A percentile compares a stretch with the other conserved stretches of the same genome.
phyloP scores from a whole-genome alignment of 2,329 filamentous ascomycete species.

The Botrytis cinerea region DNA sequence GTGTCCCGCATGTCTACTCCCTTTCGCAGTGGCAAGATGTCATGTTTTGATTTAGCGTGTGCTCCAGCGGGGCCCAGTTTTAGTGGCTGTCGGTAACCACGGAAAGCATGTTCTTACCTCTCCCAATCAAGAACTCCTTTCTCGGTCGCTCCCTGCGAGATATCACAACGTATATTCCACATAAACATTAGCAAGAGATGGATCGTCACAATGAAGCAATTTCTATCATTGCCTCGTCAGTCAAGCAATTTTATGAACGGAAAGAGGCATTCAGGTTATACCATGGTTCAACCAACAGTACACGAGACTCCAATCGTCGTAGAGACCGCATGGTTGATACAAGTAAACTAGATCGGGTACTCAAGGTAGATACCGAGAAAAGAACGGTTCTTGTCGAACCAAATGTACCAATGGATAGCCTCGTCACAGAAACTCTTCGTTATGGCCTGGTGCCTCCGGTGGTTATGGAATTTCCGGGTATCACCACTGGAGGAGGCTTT shows the following conservation, averaged over 20 bases:
- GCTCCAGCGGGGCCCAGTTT: neutral
- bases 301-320: constrained; percentile 43
- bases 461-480: constrained; percentile 71
- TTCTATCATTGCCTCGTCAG: constrained; percentile 27
- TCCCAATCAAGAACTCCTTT: neutral
- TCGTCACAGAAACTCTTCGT: constrained; percentile 57
- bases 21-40: neutral
- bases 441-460: constrained; percentile 61
- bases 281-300: constrained; percentile 58
- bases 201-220: constrained; percentile 34
- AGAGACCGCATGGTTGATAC: constrained; percentile 46
- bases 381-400: constrained; percentile 60
- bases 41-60: neutral
- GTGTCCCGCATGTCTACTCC: neutral
- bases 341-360: constrained; percentile 49
- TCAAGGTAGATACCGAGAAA: constrained; percentile 46
- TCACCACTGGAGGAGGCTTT: constrained; percentile 67
- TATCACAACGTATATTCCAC: neutral
- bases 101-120: neutral
- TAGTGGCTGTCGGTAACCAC: neutral
- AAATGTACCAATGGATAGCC: constrained; percentile 66
- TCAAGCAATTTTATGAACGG: constrained; percentile 31
- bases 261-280: constrained; percentile 51
- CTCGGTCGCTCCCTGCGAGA: neutral
- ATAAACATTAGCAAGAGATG: constrained; percentile 24